phyloP scores from a whole-genome alignment of 2,329 filamentous ascomycete genomes.

The Hypoxylon sp. region DNA sequence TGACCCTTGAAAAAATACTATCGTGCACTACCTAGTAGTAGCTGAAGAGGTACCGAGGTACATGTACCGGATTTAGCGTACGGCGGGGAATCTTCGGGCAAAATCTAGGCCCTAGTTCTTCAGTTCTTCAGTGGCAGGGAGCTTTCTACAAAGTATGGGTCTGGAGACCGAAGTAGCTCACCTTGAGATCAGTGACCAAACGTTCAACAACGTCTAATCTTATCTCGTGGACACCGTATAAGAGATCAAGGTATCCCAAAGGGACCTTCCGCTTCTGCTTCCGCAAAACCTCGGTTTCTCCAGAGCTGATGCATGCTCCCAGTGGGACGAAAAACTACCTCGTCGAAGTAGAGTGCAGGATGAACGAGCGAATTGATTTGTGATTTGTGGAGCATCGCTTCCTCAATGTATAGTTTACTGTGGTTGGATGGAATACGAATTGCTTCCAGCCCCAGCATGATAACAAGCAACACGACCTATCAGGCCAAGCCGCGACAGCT shows the following conservation, averaged over 20 bases:
- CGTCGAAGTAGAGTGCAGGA: constrained; percentile 29
- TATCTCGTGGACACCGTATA: constrained; percentile 2
- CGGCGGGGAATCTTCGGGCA: constrained; percentile 32
- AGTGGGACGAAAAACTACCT: constrained; percentile 32
- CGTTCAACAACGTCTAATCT: constrained; percentile 17
- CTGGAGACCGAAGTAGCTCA: background rate
- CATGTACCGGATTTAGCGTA: background rate
- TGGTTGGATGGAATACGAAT: constrained; percentile 60
- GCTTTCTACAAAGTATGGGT: constrained; percentile 1
- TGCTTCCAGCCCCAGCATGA: constrained; percentile 42
- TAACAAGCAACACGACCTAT: constrained; percentile 42
- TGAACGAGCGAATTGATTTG: constrained; percentile 17
- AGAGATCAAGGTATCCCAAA: constrained; percentile 6
- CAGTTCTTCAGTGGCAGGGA: constrained; percentile 12
- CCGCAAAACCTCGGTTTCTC: constrained; percentile 20
- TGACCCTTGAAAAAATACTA: constrained; percentile 11
- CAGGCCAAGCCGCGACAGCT: constrained; percentile 34
- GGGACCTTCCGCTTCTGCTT: constrained; percentile 14
- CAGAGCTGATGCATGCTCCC: constrained; percentile 27
- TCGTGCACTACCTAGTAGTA: background rate
- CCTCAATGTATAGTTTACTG: constrained; percentile 31
- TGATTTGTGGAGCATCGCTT: constrained; percentile 28
- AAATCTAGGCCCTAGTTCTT: background rate
- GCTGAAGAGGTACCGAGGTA: background rate
- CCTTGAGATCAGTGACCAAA: constrained; percentile 9